These are phyloP conservation scores for Maudiozyma serrabonitensis DNA, from an alignment of 805 yeast species.

Conservation along the genomic window DNA sequence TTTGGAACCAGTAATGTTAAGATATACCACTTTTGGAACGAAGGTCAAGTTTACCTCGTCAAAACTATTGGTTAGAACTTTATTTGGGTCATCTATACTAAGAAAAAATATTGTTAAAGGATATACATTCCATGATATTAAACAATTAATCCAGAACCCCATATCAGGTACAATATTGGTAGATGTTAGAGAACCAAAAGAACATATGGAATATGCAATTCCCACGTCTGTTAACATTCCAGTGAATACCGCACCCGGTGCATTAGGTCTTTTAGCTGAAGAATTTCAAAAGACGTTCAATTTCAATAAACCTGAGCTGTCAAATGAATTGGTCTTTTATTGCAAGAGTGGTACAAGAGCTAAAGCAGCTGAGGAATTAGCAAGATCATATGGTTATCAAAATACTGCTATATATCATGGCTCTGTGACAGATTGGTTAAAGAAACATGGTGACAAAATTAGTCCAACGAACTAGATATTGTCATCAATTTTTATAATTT, in stretches of 20 bases:
- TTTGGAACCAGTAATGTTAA: too few relatives aligned
- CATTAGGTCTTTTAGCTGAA: conserved; percentile 66
- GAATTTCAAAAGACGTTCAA: conserved; percentile 79
- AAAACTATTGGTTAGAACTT: not conserved
- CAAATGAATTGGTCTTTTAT: conserved; percentile 73
- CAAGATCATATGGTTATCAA: conserved; percentile 79
- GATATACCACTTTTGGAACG: too few relatives aligned
- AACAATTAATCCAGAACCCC: conserved; percentile 38
- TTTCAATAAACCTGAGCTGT: conserved; percentile 60
- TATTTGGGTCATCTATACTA: not conserved
- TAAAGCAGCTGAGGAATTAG: conserved; percentile 83
- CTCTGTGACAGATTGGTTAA: conserved; percentile 80
- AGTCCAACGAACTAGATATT: not conserved
- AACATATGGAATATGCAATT: conserved; percentile 60
- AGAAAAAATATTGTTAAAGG: conserved; percentile 31
- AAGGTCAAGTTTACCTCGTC: not conserved
- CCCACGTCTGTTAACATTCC: conserved; percentile 86
- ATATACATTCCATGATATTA: conserved; percentile 43
- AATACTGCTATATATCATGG: conserved; percentile 83
- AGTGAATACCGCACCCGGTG: conserved; percentile 85
- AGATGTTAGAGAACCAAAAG: conserved; percentile 91
- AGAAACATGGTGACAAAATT: conserved; percentile 13
- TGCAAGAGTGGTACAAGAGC: conserved; percentile 91
- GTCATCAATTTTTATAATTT: too few relatives aligned
- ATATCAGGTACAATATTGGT: conserved; percentile 49